A percentile compares a stretch with the other conserved stretches of the same genome.
These are phyloP conservation scores for Globisporangium alternatum DNA, from an alignment of 352 stramenopile genomes.

Conservation along the genomic window DNA sequence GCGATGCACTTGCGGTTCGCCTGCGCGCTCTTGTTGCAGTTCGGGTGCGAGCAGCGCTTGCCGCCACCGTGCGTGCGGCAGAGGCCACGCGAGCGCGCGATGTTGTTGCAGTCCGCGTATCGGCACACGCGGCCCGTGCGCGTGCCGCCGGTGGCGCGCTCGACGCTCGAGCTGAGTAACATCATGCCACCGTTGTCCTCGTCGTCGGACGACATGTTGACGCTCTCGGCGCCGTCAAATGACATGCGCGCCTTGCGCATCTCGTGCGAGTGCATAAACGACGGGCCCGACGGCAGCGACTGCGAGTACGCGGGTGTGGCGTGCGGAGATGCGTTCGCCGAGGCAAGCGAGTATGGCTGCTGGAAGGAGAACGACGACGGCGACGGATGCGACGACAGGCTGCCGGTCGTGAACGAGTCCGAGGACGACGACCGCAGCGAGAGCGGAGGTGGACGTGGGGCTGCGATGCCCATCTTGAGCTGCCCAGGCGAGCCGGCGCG, in stretches of 20 bases:
- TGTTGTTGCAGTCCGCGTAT: slow-evolving; percentile 85
- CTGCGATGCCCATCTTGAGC: slow-evolving; percentile 64
- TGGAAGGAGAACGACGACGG: slow-evolving; percentile 43
- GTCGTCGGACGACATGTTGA: slow-evolving; percentile 67
- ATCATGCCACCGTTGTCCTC: slow-evolving; percentile 63
- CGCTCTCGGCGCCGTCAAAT: slow-evolving; percentile 55
- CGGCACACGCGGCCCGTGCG: slow-evolving; percentile 75
- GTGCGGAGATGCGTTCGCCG: slow-evolving; percentile 26
- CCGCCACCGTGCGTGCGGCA: slow-evolving; percentile 75
- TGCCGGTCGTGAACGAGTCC: slow-evolving; percentile 44
- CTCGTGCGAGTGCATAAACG: slow-evolving; percentile 54
- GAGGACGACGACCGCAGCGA: slow-evolving; percentile 61
- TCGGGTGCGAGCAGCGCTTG: slow-evolving; percentile 78
- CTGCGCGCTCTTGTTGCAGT: slow-evolving; percentile 87
- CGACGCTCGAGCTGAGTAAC: slow-evolving; percentile 70
- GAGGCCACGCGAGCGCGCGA: slow-evolving; percentile 71
- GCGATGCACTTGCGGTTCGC: slow-evolving; percentile 88
- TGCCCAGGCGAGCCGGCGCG: slow-evolving; percentile 58
- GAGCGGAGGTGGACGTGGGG: slow-evolving; percentile 41
- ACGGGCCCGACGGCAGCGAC: slow-evolving; percentile 62
- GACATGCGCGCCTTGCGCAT: slow-evolving; percentile 42
- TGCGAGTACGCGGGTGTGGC: slow-evolving; percentile 55
- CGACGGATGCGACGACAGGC: slow-evolving; percentile 22
- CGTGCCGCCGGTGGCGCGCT: slow-evolving; percentile 25
- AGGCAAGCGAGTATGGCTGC: slow-evolving; percentile 25